A percentile compares a stretch with the other conserved stretches of the same genome.
Conservation (phyloP, 2,329 filamentous ascomycete species). For the Pleoardoris graminearum region DNA sequence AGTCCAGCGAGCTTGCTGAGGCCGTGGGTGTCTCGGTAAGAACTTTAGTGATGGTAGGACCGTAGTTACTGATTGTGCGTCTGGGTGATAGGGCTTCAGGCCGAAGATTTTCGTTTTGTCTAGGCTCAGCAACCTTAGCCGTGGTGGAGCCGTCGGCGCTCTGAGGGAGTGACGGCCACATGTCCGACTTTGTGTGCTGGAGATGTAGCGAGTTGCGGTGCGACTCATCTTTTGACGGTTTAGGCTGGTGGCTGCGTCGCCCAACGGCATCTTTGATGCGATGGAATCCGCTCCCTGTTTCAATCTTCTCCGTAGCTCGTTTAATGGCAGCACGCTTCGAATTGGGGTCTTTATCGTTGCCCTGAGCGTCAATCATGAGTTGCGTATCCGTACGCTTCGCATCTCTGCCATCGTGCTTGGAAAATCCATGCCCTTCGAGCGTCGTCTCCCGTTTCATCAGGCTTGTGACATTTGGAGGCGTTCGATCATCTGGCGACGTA, state of each 20-base stretch:
- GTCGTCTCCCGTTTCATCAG: conserved; percentile 57
- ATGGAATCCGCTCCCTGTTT: conserved; percentile 79
- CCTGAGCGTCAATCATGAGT: conserved; percentile 36
- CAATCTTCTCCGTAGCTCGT: conserved; percentile 75
- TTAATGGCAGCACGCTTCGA: conserved; percentile 71
- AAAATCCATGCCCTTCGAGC: conserved; percentile 26
- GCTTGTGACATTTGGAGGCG: conserved; percentile 51
- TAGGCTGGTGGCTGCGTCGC: conserved; percentile 48
- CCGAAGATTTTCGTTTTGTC: conserved; percentile 14
- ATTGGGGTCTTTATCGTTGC: conserved; percentile 59
- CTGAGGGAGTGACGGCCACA: conserved; percentile 13
- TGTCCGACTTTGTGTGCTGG: conserved; percentile 27
- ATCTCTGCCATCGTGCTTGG: conserved; percentile 35
- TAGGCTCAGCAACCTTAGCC: conserved; percentile 12
- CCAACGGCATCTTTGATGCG: conserved; percentile 86
- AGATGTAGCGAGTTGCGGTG: conserved; percentile 25
- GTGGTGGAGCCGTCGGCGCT: conserved; percentile 17
- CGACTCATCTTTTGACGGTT: conserved; percentile 44
- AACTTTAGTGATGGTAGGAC: conserved; percentile 38
- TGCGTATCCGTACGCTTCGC: conserved; percentile 27
- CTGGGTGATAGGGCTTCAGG: conserved; percentile 19
- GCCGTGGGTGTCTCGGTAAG: conserved; percentile 41
- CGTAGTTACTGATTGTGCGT: conserved; percentile 18
- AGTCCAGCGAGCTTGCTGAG: conserved; percentile 28
- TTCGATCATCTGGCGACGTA: conserved; percentile 60